These are phyloP conservation scores for Ustilago lituana DNA, from an alignment of 1,284 basidiomycete genomes.

Conservation along the genomic window DNA sequence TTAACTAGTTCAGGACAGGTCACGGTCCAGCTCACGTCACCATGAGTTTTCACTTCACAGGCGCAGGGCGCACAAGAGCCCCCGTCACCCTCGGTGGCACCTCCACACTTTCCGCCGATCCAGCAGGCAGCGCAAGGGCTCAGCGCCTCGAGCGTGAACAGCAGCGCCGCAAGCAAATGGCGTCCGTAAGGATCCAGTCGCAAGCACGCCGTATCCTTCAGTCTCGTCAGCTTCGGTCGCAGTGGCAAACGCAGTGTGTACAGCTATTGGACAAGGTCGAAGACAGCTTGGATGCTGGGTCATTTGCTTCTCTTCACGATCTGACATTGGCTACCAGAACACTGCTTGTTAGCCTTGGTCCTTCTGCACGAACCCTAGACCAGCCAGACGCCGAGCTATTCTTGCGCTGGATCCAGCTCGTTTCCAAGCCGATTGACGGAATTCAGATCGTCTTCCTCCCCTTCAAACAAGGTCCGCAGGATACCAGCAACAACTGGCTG, in stretches of 20 bases:
- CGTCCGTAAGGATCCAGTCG: conserved; percentile 29
- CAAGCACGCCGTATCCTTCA: conserved; percentile 30
- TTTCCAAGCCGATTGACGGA: conserved; percentile 14
- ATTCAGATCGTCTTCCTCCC: conserved; percentile 31
- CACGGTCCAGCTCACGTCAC: background rate
- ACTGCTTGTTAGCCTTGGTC: conserved; percentile 29
- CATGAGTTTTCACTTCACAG: conserved; percentile 55
- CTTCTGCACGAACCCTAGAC: conserved; percentile 10
- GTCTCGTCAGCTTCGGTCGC: conserved; percentile 13
- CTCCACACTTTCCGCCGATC: conserved; percentile 29
- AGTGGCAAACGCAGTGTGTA: conserved; percentile 11
- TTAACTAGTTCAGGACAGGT: background rate
- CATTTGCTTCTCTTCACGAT: conserved; percentile 1
- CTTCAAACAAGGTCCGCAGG: background rate
- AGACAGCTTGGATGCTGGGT: background rate
- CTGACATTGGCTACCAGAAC: conserved; percentile 23
- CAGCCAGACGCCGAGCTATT: conserved; percentile 13
- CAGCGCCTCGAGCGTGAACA: conserved; percentile 41
- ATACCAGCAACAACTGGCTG: conserved; percentile 11
- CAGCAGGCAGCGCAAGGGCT: conserved; percentile 34
- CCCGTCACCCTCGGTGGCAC: conserved; percentile 44
- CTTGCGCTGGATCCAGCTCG: conserved; percentile 24
- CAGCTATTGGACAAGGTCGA: conserved; percentile 15
- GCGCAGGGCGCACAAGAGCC: conserved; percentile 31
- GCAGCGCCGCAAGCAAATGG: conserved; percentile 25